Base-by-base conservation (phyloP, 768 basidiomycete species). In the Filobasidium floriforme region DNA sequence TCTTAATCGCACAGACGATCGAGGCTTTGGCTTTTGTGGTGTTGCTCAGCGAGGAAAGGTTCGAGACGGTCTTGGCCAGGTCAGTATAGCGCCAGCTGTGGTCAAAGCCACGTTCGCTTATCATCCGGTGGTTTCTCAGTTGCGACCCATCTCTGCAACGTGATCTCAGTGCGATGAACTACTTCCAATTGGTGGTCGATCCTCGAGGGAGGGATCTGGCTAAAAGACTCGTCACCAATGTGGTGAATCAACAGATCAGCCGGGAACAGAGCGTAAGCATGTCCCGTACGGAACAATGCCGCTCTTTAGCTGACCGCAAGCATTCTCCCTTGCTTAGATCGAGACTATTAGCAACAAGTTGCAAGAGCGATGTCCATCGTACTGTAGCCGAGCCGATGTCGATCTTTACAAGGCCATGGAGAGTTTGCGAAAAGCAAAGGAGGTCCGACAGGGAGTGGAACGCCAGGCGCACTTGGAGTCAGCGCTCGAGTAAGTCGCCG, bases 351-450 rank as follows among this genome's bases (percentile, higher is more conserved):
- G 91, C 75, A 92, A 97, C 73, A 86, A 92, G 51, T 80, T 99
- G 44, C 94, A 98, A 75, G 87, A 89, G 72, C 84, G 92, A 76
- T 99, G 96, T 71, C 93, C 94, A 1, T 90, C 92, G 15, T 98
- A 98, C 84, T 97, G 92, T 79, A 93, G 93, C 71, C 88, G 93
- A 1, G 96, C 97, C 74, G 96, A 99, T 79, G 96, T 99, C 52
- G 89, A 96, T 84, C 79, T 96, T 32, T 97, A 98, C 82, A 99
- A 99, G 90, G 94, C 94, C 1, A 88, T 90, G 75, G 96, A 99
- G 80, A 92, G 89, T 71, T 83, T 96, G 41, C 88, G 92, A 11
- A 89, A 89, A 74, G 92, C 96, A 37, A 86, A 88, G 28, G 90
- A 92, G 73, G 86, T 89, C 22, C 82, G 84, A 63, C 88, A 87